These are phyloP conservation scores for Patellifolia procumbens DNA, from an alignment of 179 eudicot genomes.

Conservation along the genomic window DNA sequence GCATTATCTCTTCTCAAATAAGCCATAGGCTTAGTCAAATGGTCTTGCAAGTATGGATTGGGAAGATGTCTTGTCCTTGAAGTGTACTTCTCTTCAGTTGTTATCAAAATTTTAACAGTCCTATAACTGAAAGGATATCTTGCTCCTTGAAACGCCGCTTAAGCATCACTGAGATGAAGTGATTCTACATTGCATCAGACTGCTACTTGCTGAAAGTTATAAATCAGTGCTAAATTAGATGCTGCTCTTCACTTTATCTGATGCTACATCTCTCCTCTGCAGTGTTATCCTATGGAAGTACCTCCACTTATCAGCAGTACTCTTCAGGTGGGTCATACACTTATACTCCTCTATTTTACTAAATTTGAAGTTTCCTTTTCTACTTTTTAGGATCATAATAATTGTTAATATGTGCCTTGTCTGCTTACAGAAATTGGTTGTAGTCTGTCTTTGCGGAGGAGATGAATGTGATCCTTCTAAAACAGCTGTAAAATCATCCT, in stretches of 20 bases:
- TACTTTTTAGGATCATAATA: slow-evolving; percentile 15
- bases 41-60: background rate
- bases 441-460: slow-evolving; percentile 77
- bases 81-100: background rate
- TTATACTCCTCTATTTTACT: slow-evolving; percentile 1
- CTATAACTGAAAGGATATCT: no score
- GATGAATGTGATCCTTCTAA: slow-evolving; percentile 86
- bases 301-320: slow-evolving; percentile 85
- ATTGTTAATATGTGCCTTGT: slow-evolving; percentile 23
- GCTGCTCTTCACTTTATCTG: slow-evolving; percentile 5
- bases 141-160: background rate
- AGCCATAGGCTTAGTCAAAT: no score
- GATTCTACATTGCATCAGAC: background rate
- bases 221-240: background rate
- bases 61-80: background rate
- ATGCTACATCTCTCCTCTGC: slow-evolving; percentile 29
- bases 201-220: background rate
- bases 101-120: no score
- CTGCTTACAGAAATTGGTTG: slow-evolving; percentile 71
- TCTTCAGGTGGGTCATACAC: slow-evolving; percentile 62
- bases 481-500: slow-evolving; percentile 79
- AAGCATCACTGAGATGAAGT: background rate
- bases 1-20: background rate
- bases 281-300: slow-evolving; percentile 92
- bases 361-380: slow-evolving; percentile 13